Evolutionary conservation across 371 early-diverging fungal species (phyloP).

Genomic region (Catenaria anguillulae): DNA sequence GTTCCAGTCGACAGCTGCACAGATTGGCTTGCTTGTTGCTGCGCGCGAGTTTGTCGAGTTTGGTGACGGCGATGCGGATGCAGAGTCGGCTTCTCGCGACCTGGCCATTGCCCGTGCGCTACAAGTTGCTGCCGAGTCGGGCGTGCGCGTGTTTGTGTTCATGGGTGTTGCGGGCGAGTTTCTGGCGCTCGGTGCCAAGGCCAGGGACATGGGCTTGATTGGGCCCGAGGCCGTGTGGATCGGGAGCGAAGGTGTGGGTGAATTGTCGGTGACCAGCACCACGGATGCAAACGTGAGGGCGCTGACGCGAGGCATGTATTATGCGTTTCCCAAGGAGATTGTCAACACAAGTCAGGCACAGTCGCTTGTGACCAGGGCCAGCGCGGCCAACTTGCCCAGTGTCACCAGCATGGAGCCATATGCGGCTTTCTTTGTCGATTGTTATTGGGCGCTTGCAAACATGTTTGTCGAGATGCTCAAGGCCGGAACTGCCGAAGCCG

Average conservation of each 20-base stretch:
- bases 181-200: background rate
- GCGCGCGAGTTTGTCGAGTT: background rate
- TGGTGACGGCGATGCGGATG: too few species aligned
- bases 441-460: background rate
- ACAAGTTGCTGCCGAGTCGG: background rate
- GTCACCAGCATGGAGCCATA: background rate
- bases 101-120: too few species aligned
- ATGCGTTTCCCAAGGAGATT: background rate
- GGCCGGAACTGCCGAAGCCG: background rate
- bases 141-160: background rate
- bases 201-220: background rate
- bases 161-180: background rate
- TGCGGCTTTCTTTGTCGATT: background rate
- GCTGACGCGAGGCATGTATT: background rate
- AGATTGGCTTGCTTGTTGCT: background rate
- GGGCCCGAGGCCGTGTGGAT: background rate
- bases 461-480: background rate
- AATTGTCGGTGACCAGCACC: background rate
- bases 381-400: background rate
- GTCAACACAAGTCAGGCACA: too few species aligned
- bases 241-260: background rate
- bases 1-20: background rate
- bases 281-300: background rate
- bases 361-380: background rate
- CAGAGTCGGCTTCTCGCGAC: background rate